Evolutionary conservation across 1,139 yeast species (phyloP).

Genomic region (Kodamaea plutei): DNA sequence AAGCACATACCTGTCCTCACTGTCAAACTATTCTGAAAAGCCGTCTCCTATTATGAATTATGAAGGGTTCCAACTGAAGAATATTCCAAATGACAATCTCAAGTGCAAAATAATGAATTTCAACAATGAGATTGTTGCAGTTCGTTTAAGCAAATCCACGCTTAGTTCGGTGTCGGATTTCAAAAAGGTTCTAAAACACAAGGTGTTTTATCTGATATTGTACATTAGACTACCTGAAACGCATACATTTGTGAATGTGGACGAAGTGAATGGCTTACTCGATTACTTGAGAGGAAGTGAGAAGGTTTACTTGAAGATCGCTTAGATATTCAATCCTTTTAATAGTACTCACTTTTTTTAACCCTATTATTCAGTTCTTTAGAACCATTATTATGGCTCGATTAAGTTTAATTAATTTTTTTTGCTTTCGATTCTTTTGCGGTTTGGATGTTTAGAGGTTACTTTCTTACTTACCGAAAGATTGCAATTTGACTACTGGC

Average conservation of each 20-base stretch:
- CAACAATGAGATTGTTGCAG: conserved; percentile 26
- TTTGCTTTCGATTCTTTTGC: too few species aligned
- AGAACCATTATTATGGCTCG: too few species aligned
- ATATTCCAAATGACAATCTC: conserved; percentile 9
- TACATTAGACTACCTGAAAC: conserved; percentile 25
- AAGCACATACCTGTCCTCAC: conserved; percentile 5
- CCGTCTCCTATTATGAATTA: conserved; percentile 6
- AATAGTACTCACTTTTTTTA: too few species aligned
- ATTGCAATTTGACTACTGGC: too few species aligned
- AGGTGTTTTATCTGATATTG: conserved; percentile 25
- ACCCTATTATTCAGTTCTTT: too few species aligned
- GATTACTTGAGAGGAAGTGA: conserved; percentile 22
- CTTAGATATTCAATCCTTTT: conserved; percentile 6
- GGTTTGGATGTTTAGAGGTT: too few species aligned
- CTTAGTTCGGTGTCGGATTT: conserved; percentile 25
- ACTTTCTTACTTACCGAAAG: too few species aligned
- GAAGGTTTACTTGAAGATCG: conserved; percentile 19
- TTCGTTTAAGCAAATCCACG: conserved; percentile 24
- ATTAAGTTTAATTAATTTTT: too few species aligned
- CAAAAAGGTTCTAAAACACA: conserved; percentile 25
- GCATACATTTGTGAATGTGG: conserved; percentile 25
- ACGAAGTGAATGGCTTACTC: conserved; percentile 20
- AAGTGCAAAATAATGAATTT: conserved; percentile 29
- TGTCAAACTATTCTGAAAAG: conserved; percentile 5
- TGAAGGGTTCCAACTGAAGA: too few species aligned